Conservation (phyloP, 1,284 basidiomycete genomes). For the Ganoderma boninense region DNA sequence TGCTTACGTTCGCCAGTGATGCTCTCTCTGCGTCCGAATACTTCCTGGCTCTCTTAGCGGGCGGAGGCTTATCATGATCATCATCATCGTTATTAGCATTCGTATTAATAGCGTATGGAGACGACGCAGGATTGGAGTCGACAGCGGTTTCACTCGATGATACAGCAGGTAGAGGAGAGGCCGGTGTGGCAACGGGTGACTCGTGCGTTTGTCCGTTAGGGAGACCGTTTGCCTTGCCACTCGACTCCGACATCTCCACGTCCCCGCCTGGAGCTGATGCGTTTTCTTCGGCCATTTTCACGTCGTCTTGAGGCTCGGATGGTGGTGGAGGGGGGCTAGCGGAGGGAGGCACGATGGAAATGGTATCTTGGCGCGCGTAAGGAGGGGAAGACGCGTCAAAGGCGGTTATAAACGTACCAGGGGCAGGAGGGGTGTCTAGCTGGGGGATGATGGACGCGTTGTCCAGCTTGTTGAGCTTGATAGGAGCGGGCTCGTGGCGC, state of each 20-base stretch:
- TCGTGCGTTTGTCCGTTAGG: constrained; percentile 46
- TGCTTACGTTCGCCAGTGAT: constrained; percentile 70
- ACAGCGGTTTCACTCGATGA: constrained; percentile 45
- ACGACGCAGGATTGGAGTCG: constrained; percentile 50
- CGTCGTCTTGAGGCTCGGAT: constrained; percentile 59
- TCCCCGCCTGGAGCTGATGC: constrained; percentile 46
- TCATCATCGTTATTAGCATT: constrained; percentile 50
- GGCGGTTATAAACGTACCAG: constrained; percentile 48
- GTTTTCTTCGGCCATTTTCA: constrained; percentile 54
- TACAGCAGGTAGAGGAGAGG: constrained; percentile 39
- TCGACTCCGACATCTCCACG: constrained; percentile 57
- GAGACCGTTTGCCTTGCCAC: constrained; percentile 42
- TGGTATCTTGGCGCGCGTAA: constrained; percentile 47
- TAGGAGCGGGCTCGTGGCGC: constrained; percentile 61
- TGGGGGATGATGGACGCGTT: constrained; percentile 56
- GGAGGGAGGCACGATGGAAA: constrained; percentile 53
- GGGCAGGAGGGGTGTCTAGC: constrained; percentile 53
- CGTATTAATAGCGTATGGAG: constrained; percentile 52
- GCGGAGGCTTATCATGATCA: constrained; percentile 69
- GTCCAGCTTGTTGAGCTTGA: constrained; percentile 50
- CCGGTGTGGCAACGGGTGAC: constrained; percentile 47
- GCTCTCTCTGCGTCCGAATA: constrained; percentile 62
- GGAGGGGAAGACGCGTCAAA: constrained; percentile 28
- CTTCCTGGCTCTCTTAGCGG: constrained; percentile 71
- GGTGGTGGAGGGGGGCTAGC: constrained; percentile 57